Evolutionary conservation across 371 early-diverging fungal species (phyloP).

Genomic region (Actinomucor elegans): DNA sequence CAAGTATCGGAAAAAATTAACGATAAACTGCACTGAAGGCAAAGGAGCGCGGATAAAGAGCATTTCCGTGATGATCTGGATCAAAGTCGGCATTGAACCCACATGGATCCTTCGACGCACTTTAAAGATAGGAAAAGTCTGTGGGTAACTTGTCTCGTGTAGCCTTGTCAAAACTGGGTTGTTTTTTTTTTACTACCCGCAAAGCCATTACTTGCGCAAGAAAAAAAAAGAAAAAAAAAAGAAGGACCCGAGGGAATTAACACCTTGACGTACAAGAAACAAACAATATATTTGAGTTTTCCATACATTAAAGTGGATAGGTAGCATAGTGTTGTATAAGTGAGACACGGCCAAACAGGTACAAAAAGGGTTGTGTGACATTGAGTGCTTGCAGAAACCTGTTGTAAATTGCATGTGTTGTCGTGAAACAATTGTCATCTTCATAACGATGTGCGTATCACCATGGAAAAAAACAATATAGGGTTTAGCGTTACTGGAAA

Average conservation of each 20-base stretch:
- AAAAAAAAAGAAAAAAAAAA: too few species aligned
- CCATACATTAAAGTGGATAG: too few species aligned
- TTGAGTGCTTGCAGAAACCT: constrained; percentile 1
- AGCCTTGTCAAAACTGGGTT: constrained; percentile 8
- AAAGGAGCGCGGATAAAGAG: constrained; percentile 23
- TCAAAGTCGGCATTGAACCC: constrained; percentile 18
- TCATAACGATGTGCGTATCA: too few species aligned
- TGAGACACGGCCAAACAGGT: constrained; percentile 21
- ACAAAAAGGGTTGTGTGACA: constrained; percentile 18
- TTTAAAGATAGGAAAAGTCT: constrained; percentile 13
- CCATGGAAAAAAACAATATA: too few species aligned
- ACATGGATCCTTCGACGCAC: constrained; percentile 31
- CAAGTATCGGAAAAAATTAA: constrained; percentile 15
- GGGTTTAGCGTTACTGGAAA: too few species aligned
- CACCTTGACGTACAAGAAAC: too few species aligned
- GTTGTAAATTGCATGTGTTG: background rate
- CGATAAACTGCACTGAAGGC: constrained; percentile 33
- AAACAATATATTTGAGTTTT: too few species aligned
- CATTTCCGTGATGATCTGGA: constrained; percentile 15
- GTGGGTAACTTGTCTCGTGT: background rate
- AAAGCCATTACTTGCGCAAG: too few species aligned
- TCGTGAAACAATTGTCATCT: too few species aligned
- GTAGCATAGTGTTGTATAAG: too few species aligned
- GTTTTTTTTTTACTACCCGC: too few species aligned
- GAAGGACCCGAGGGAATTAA: too few species aligned